Percentiles rank a stretch among this genome's conserved stretches.
phyloP scores from a whole-genome alignment of 2,329 filamentous ascomycete species.

The Dactylellina parvicollis region DNA sequence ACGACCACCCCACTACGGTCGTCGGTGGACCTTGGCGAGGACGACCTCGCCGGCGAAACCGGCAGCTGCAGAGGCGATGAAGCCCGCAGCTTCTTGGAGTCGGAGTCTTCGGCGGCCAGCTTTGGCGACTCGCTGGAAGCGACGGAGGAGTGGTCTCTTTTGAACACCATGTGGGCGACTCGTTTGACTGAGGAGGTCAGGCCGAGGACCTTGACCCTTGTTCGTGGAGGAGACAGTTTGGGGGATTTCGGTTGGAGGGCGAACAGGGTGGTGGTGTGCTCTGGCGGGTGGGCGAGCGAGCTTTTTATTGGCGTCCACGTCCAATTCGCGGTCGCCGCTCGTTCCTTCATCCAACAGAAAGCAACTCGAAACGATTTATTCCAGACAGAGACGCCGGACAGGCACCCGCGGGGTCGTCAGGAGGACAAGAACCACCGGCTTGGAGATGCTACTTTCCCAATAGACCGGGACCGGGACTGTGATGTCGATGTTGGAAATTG shows the following conservation, averaged over 20 bases:
- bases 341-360: slow-evolving; percentile 31
- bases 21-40: slow-evolving; percentile 26
- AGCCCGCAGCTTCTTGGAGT: slow-evolving; percentile 52
- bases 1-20: slow-evolving; percentile 19
- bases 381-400: too few species aligned
- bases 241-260: slow-evolving; percentile 46
- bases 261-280: slow-evolving; percentile 50
- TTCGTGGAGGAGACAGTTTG: slow-evolving; percentile 53
- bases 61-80: slow-evolving; percentile 43
- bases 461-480: too few species aligned
- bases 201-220: slow-evolving; percentile 53
- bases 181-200: slow-evolving; percentile 55
- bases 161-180: slow-evolving; percentile 54
- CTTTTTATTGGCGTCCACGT: slow-evolving; percentile 50
- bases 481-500: too few species aligned
- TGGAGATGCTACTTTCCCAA: too few species aligned
- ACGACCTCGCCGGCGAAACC: slow-evolving; percentile 33
- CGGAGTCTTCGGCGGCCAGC: slow-evolving; percentile 36
- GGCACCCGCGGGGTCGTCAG: too few species aligned
- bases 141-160: slow-evolving; percentile 51
- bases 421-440: too few species aligned
- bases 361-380: slow-evolving; percentile 19
- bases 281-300: slow-evolving; percentile 28
- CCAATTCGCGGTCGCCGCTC: slow-evolving; percentile 16
- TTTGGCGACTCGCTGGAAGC: slow-evolving; percentile 48